Percentiles rank a stretch among this genome's conserved stretches.
Conservation (phyloP, 1,284 basidiomycete species). For the Marasmius sp. region DNA sequence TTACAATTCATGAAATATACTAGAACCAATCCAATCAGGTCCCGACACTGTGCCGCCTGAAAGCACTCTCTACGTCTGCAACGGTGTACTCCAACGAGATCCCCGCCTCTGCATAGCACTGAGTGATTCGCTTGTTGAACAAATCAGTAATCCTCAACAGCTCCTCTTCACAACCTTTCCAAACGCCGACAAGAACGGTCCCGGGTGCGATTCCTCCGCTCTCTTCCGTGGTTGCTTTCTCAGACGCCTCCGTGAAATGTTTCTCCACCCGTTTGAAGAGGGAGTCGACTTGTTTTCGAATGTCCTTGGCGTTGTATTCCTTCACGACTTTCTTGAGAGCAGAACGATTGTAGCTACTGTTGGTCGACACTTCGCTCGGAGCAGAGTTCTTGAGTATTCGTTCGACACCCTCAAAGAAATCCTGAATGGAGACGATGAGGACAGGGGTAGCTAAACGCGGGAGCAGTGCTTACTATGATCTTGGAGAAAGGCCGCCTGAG, state of each 20-base stretch:
- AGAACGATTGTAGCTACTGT: constrained; percentile 75
- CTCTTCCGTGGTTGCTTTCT: constrained; percentile 61
- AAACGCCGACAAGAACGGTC: constrained; percentile 78
- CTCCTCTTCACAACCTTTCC: constrained; percentile 87
- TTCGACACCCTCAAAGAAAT: constrained; percentile 93
- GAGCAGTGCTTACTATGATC: constrained; percentile 70
- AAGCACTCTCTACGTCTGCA: constrained; percentile 77
- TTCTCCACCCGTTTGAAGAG: constrained; percentile 93
- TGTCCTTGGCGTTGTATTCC: constrained; percentile 85
- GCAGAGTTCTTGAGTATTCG: constrained; percentile 80
- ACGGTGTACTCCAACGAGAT: constrained; percentile 72
- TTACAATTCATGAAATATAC: constrained; percentile 12
- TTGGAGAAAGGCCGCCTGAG: constrained; percentile 85
- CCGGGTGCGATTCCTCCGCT: constrained; percentile 58
- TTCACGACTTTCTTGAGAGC: constrained; percentile 84
- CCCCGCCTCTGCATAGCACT: constrained; percentile 77
- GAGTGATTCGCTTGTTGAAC: constrained; percentile 67
- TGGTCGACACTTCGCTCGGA: constrained; percentile 78
- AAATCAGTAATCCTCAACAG: constrained; percentile 70
- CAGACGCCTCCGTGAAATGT: constrained; percentile 84
- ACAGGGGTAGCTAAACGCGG: background rate
- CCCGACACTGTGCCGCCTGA: constrained; percentile 63
- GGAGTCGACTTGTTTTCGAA: constrained; percentile 83
- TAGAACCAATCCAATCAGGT: constrained; percentile 29
- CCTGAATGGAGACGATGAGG: constrained; percentile 46